phyloP scores from a whole-genome alignment of 1,284 basidiomycete genomes.

The Blastosporella zonata region DNA sequence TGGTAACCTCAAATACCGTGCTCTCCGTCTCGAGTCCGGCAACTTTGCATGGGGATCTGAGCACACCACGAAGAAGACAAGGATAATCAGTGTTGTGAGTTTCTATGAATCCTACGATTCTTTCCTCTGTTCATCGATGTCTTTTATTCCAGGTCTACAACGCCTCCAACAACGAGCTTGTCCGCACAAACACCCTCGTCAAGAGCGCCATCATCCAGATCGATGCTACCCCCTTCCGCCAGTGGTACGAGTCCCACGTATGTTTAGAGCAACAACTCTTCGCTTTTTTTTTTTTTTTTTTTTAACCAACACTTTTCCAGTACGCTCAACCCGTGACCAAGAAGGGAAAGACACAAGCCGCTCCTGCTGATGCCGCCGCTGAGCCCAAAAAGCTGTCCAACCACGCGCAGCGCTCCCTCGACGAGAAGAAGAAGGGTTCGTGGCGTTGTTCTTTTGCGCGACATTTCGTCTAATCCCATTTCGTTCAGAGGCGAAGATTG shows the following conservation, averaged over 20 bases:
- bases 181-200: conserved; percentile 97
- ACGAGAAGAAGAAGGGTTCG: conserved; percentile 85
- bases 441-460: conserved; percentile 4
- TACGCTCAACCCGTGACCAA: conserved; percentile 91
- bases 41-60: conserved; percentile 98
- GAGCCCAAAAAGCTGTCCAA: conserved; percentile 83
- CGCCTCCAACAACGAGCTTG: conserved; percentile 97
- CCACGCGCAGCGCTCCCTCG: conserved; percentile 82
- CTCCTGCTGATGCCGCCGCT: conserved; percentile 40
- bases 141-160: conserved; percentile 81
- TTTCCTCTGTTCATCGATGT: neutral
- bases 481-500: conserved; percentile 78
- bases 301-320: conserved; percentile 37
- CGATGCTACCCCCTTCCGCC: conserved; percentile 95
- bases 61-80: conserved; percentile 88
- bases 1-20: conserved; percentile 91
- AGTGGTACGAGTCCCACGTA: conserved; percentile 97
- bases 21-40: conserved; percentile 89
- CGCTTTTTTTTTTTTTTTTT: conserved; percentile 1
- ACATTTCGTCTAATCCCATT: neutral
- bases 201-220: conserved; percentile 93
- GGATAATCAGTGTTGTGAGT: conserved; percentile 92
- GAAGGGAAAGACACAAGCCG: conserved; percentile 68
- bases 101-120: conserved; percentile 6
- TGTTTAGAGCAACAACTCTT: conserved; percentile 39